These are phyloP conservation scores for Paramecium sonneborni DNA, from an alignment of 73 alveolate genomes.

Conservation along the genomic window DNA sequence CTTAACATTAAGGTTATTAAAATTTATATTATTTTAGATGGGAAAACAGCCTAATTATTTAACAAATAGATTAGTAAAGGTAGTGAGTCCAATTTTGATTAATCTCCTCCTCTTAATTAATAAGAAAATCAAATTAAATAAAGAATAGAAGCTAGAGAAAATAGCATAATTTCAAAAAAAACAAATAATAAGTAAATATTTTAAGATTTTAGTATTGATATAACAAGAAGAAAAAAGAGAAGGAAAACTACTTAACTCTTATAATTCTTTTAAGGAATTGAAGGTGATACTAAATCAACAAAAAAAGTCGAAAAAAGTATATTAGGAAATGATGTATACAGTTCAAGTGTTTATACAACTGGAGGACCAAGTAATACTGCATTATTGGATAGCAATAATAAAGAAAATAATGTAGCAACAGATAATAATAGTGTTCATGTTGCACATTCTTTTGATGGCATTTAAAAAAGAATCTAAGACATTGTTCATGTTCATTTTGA, in stretches of 20 bases:
- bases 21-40: neutral
- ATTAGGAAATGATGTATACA: neutral
- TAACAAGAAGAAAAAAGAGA: slow-evolving; percentile 5
- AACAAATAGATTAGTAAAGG: neutral
- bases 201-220: neutral
- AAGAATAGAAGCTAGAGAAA: slow-evolving; percentile 43
- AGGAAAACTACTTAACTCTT: slow-evolving; percentile 33
- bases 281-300: neutral
- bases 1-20: neutral
- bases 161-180: slow-evolving; percentile 29
- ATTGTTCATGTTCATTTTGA: neutral
- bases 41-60: neutral
- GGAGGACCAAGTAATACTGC: slow-evolving; percentile 9
- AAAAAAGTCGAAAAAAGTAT: neutral
- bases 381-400: neutral
- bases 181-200: neutral
- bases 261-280: neutral
- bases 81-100: neutral
- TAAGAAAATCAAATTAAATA: neutral
- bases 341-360: neutral
- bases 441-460: neutral
- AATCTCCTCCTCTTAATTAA: neutral
- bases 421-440: slow-evolving; percentile 13
- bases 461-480: slow-evolving; percentile 3
- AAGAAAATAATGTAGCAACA: neutral